These are phyloP conservation scores for Limnomonas spitsbergensis DNA, from an alignment of 139 green algal genomes.

Conservation along the genomic window DNA sequence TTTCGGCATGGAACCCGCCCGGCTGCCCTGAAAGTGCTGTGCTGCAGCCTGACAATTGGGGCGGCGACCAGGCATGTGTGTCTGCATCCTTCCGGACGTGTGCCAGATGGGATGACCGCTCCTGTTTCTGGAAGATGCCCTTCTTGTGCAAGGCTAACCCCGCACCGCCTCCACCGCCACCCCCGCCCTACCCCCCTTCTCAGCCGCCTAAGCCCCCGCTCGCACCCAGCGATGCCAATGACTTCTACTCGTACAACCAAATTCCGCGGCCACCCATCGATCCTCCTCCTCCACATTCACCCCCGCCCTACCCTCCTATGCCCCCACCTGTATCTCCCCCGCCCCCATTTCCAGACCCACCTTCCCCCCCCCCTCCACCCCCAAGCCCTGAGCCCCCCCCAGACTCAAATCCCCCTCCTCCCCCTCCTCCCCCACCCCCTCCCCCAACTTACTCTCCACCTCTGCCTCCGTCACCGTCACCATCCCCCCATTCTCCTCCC, in stretches of 20 bases:
- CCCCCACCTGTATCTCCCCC: neutral
- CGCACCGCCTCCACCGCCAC: neutral
- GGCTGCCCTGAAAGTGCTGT: neutral
- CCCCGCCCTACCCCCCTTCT: neutral
- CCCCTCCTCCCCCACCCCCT: neutral
- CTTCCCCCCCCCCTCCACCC: neutral
- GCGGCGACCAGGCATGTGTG: slow-evolving; percentile 1
- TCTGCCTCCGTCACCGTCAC: neutral
- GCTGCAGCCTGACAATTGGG: slow-evolving; percentile 1
- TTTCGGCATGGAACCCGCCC: slow-evolving; percentile 3
- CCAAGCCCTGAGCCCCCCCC: neutral
- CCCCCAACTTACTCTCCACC: neutral
- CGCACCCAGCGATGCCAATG: neutral
- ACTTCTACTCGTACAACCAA: neutral
- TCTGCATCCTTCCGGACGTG: neutral
- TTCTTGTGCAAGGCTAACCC: neutral
- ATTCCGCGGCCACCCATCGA: neutral
- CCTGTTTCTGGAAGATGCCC: neutral
- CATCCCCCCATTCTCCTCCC: neutral
- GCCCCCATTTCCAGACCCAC: neutral
- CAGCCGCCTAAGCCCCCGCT: neutral
- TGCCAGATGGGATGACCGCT: neutral
- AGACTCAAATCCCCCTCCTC: neutral
- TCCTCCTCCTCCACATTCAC: neutral
- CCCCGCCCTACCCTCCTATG: neutral